Conservation (phyloP, 352 stramenopile species). For the Pythium apleroticum region DNA sequence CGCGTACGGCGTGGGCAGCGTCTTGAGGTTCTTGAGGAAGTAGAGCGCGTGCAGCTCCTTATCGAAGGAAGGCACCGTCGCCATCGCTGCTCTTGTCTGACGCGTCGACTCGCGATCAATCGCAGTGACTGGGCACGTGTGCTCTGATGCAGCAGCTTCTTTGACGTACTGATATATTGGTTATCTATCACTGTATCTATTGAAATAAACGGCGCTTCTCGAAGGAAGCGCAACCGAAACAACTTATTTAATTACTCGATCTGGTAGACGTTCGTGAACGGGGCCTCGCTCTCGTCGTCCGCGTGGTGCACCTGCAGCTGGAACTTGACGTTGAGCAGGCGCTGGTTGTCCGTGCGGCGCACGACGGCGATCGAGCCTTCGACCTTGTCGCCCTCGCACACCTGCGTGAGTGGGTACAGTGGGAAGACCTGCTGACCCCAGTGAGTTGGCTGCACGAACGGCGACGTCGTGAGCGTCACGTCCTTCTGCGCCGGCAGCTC, state of each 20-base stretch:
- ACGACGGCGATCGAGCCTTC: conserved; percentile 71
- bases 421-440: conserved; percentile 89
- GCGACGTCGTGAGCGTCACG: conserved; percentile 90
- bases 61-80: conserved; percentile 40
- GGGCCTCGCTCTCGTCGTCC: conserved; percentile 55
- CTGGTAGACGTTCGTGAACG: conserved; percentile 73
- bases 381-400: conserved; percentile 79
- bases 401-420: conserved; percentile 79
- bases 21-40: conserved; percentile 78
- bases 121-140: no score
- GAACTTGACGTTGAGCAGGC: conserved; percentile 89
- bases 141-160: not conserved
- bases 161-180: conserved; percentile 6
- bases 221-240: not conserved
- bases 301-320: conserved; percentile 68
- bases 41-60: conserved; percentile 76
- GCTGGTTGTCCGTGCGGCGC: conserved; percentile 83
- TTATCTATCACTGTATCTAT: conserved; percentile 21
- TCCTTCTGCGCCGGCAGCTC: conserved; percentile 74
- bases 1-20: conserved; percentile 68
- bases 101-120: not conserved
- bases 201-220: conserved; percentile 19
- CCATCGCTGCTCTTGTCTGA: conserved; percentile 11
- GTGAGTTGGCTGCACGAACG: conserved; percentile 87
- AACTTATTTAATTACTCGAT: conserved; percentile 67